Evolutionary conservation across 305 asterid genomes (phyloP).

Genomic region (Rubia occidens): DNA sequence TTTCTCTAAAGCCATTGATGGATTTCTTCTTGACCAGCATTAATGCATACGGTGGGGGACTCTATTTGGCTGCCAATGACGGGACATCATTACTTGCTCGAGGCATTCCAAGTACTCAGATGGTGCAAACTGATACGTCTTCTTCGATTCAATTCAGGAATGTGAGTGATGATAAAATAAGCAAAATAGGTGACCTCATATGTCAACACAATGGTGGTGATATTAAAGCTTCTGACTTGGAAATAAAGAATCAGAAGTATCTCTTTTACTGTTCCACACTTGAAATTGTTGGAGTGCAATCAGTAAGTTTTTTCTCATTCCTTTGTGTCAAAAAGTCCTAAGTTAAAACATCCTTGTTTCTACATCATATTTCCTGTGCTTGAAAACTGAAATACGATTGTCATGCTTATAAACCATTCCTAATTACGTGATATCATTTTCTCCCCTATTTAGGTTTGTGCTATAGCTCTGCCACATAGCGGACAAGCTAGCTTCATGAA

Average conservation of each 20-base stretch:
- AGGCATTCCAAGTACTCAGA: conserved; percentile 19
- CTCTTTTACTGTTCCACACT: conserved; percentile 27
- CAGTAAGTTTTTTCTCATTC: conserved; percentile 29
- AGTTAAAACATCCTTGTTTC: not conserved
- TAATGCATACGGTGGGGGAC: conserved; percentile 12
- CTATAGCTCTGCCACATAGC: conserved; percentile 33
- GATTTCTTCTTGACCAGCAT: conserved; percentile 5
- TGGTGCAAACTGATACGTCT: not conserved
- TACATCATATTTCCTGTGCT: not conserved
- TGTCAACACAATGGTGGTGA: conserved; percentile 21
- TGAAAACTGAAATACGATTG: not conserved
- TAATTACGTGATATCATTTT: not conserved
- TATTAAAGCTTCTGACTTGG: not conserved
- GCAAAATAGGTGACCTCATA: conserved; percentile 21
- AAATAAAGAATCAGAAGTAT: conserved; percentile 28
- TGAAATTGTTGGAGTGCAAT: conserved; percentile 36
- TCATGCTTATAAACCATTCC: not conserved
- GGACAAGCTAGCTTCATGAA: conserved; percentile 21
- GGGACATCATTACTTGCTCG: conserved; percentile 15
- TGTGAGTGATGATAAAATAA: conserved; percentile 17
- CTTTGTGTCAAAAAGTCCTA: not conserved
- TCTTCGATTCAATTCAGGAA: conserved; percentile 20
- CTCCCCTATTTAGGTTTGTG: conserved; percentile 30
- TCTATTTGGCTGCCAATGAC: conserved; percentile 17
- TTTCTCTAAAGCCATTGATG: conserved; percentile 6